These are phyloP conservation scores for Barbarea vulgaris DNA, from an alignment of 345 rosid species.

Conservation along the genomic window DNA sequence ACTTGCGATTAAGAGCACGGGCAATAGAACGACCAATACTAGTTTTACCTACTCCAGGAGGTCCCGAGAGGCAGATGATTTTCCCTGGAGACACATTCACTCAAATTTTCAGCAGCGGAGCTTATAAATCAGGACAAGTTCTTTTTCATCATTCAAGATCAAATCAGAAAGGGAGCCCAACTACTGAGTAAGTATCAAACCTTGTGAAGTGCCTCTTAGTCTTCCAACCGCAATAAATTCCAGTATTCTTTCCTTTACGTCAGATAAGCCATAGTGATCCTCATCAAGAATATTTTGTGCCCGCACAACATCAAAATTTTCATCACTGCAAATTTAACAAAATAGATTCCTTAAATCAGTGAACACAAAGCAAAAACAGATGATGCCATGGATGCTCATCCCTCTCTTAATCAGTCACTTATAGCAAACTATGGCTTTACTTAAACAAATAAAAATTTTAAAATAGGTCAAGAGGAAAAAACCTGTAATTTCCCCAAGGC, in stretches of 20 bases:
- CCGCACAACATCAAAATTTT: slow-evolving; percentile 86
- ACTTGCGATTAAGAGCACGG: slow-evolving; percentile 89
- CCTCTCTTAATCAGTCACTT: slow-evolving; percentile 10
- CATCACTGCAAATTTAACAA: slow-evolving; percentile 64
- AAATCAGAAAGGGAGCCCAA: slow-evolving; percentile 22
- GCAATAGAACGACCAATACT: slow-evolving; percentile 99
- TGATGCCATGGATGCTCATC: neutral
- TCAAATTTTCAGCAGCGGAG: slow-evolving; percentile 25
- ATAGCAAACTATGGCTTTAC: neutral
- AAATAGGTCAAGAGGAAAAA: slow-evolving; percentile 22
- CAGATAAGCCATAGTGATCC: slow-evolving; percentile 96
- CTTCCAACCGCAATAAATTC: slow-evolving; percentile 99
- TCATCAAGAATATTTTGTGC: slow-evolving; percentile 95
- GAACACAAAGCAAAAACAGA: slow-evolving; percentile 19
- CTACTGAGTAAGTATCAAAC: slow-evolving; percentile 43
- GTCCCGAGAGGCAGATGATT: slow-evolving; percentile 98
- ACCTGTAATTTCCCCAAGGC: slow-evolving; percentile 99
- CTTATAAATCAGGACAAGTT: neutral
- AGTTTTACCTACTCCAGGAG: slow-evolving; percentile 99
- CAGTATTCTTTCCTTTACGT: slow-evolving; percentile 96
- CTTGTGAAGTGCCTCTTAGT: slow-evolving; percentile 97
- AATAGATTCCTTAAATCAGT: neutral
- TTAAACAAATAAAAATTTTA: neutral
- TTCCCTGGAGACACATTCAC: slow-evolving; percentile 62
- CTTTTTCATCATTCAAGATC: slow-evolving; percentile 23